Evolutionary conservation across 139 green algal genomes (phyloP).

Genomic region (Picochlorum sp.): DNA sequence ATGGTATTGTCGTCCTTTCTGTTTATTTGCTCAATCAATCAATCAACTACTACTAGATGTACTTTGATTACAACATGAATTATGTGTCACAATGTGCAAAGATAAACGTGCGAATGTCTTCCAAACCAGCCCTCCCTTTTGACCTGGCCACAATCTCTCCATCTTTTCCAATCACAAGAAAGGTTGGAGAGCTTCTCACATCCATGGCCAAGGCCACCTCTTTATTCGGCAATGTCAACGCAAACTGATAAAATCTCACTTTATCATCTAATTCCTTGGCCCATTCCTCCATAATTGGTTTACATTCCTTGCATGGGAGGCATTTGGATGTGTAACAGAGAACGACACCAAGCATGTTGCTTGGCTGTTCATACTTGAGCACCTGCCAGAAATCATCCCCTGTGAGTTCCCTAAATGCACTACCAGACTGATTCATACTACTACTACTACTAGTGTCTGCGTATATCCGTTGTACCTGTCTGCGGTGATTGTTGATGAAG

Average conservation of each 20-base stretch:
- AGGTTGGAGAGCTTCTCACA: slow-evolving; percentile 1
- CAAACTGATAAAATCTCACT: slow-evolving; percentile 9
- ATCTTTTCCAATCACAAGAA: slow-evolving; percentile 5
- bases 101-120: background rate
- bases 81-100: background rate
- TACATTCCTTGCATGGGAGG: slow-evolving; percentile 8
- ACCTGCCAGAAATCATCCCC: slow-evolving; percentile 1
- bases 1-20: no score
- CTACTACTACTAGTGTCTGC: background rate
- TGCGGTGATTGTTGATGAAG: no score
- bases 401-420: background rate
- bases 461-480: no score
- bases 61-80: background rate
- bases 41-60: no score
- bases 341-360: background rate
- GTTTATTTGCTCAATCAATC: no score
- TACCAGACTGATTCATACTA: background rate
- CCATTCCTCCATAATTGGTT: slow-evolving; percentile 8
- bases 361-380: slow-evolving; percentile 1
- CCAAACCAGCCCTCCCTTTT: background rate
- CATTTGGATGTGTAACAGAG: slow-evolving; percentile 14
- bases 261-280: background rate
- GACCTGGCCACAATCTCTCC: background rate
- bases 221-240: slow-evolving; percentile 13
- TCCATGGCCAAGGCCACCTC: slow-evolving; percentile 10